These are phyloP conservation scores for Hemileccinum hortonii DNA, from an alignment of 1,284 basidiomycete species.

Conservation along the genomic window DNA sequence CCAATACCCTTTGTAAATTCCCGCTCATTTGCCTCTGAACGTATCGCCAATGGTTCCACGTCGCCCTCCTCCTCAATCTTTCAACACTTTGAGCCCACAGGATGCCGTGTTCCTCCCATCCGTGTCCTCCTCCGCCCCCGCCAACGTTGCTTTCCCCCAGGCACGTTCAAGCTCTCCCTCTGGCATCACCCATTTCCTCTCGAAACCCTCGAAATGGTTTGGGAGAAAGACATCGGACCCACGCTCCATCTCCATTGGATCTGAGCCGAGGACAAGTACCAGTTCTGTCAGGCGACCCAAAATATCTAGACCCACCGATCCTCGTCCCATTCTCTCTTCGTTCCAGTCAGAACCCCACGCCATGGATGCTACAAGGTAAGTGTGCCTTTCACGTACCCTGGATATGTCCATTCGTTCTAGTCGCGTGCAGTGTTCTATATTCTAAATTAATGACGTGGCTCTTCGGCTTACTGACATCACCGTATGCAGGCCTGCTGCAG, in stretches of 20 bases:
- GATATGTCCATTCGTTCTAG: conserved; percentile 1
- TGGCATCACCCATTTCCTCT: conserved; percentile 43
- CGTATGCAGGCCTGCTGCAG: conserved; percentile 59
- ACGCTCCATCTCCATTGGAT: conserved; percentile 31
- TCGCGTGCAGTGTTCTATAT: conserved; percentile 6
- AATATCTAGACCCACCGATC: conserved; percentile 79
- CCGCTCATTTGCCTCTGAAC: conserved; percentile 13
- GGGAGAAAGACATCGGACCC: conserved; percentile 40
- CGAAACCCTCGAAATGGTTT: conserved; percentile 52
- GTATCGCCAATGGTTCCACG: conserved; percentile 33
- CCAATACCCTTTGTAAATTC: conserved; percentile 1
- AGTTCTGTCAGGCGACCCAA: conserved; percentile 65
- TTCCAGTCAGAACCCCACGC: conserved; percentile 38
- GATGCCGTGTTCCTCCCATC: conserved; percentile 22
- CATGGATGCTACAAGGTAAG: conserved; percentile 51
- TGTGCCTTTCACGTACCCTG: conserved; percentile 8
- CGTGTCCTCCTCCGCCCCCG: conserved; percentile 21
- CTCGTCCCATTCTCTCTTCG: conserved; percentile 62
- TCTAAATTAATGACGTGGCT: conserved; percentile 10
- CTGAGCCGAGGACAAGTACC: conserved; percentile 52
- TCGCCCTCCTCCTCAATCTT: conserved; percentile 20
- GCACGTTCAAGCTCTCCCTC: conserved; percentile 38
- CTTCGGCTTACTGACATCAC: conserved; percentile 21
- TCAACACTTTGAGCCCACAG: conserved; percentile 31
- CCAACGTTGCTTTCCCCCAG: conserved; percentile 28